Evolutionary conservation across 2,329 filamentous ascomycete genomes (phyloP).

Genomic region (Aquanectria penicillioides): DNA sequence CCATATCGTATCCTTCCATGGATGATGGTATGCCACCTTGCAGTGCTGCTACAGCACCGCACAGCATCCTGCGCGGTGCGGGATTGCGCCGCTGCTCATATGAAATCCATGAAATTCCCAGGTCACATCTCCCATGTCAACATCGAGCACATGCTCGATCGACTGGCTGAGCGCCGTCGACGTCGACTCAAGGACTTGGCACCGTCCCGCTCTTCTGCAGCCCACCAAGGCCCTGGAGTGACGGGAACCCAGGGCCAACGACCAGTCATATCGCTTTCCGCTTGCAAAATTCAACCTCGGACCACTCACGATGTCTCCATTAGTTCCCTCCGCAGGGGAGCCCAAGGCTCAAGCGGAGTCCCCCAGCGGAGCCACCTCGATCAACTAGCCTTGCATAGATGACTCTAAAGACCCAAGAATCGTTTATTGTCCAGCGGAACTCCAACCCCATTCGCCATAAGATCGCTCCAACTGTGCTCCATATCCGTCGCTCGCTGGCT

Average conservation of each 20-base stretch:
- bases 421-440: constrained; percentile 3
- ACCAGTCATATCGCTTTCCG: constrained; percentile 11
- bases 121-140: constrained; percentile 26
- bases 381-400: constrained; percentile 4
- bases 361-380: constrained; percentile 4
- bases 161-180: constrained; percentile 33
- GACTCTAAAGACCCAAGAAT: constrained; percentile 13
- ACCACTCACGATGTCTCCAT: constrained; percentile 7
- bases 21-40: neutral
- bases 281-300: constrained; percentile 2
- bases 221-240: constrained; percentile 26
- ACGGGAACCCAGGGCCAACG: constrained; percentile 24
- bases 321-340: constrained; percentile 7
- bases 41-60: neutral
- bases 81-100: constrained; percentile 8
- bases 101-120: constrained; percentile 18
- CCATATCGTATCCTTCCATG: neutral
- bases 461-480: neutral
- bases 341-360: constrained; percentile 1
- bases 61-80: neutral
- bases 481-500: neutral
- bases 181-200: constrained; percentile 29
- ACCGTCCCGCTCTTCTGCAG: constrained; percentile 24
- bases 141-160: constrained; percentile 35
- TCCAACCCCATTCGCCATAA: neutral